Base-by-base conservation (phyloP, 1,284 basidiomycete species). In the Naganishia albida region DNA sequence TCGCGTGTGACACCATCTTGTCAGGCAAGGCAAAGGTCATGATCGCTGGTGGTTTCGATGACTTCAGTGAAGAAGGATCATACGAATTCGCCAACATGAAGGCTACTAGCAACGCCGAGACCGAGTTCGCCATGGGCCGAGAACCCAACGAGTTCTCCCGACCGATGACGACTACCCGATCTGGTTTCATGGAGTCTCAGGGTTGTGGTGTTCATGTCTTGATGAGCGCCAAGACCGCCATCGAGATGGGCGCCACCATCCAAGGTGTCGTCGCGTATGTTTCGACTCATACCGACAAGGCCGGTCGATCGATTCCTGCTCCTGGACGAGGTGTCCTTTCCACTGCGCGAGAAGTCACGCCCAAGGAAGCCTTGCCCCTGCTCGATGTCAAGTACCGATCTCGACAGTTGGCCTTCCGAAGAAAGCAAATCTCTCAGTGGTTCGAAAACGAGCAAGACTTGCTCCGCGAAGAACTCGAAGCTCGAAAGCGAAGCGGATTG, bases 1-100 rank as follows among this genome's bases (percentile, higher is more conserved):
- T 99, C 71, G 95, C 93, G n/a, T 89, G 90, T 73, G 96, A 99
- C 75, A 91, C 91, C 0, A 89, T 99, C 69, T 80, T 96, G 48
- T 89, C 89, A 4, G 91, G 94, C 72, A 99, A 99, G 80, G 95
- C 95, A 55, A 98, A 98, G 83, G 87, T 99, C 76, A 99, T 99
- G 96, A 88, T 99, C 69, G 90, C 95, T 49, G 96, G 96, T 80
- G 96, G 95, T 66, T 97, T 93, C 81, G 96, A 99, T 75, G 96
- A 99, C 79, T 86, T 98, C 76, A 90, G 89, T 72, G 96, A 99
- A 80, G 94, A 97, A 79, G 94, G 93, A 25, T 95, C 93, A 20
- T 95, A 87, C 80, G 93, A 97, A 80, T 94, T 94, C 80, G 95
- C 93, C 65, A 98, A 98, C 84, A 99, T 99, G 96, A 96, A 97